phyloP scores from a whole-genome alignment of 1,139 yeast species.

The Blastobotrys proliferans region DNA sequence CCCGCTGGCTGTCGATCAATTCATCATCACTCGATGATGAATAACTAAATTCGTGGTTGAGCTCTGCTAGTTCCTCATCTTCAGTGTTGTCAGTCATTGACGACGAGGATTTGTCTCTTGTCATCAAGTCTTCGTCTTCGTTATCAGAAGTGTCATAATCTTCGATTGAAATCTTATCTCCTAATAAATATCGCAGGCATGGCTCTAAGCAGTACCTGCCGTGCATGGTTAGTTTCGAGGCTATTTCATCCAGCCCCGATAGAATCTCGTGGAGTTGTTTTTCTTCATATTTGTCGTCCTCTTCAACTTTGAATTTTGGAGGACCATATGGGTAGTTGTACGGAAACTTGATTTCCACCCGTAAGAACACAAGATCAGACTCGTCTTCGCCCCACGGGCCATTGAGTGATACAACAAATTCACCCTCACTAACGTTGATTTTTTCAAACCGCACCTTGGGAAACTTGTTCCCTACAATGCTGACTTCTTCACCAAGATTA shows the following conservation, averaged over 20 bases:
- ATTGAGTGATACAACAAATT: constrained; percentile 63
- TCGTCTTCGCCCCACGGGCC: constrained; percentile 59
- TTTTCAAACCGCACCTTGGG: constrained; percentile 83
- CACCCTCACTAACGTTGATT: constrained; percentile 84
- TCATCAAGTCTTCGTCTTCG: constrained; percentile 19
- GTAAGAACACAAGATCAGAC: constrained; percentile 61
- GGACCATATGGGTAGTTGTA: constrained; percentile 60
- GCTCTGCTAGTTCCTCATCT: constrained; percentile 16
- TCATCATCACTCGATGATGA: constrained; percentile 25
- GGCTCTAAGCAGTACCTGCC: constrained; percentile 72
- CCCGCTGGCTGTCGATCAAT: constrained; percentile 21
- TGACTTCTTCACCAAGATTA: constrained; percentile 86
- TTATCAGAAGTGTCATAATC: constrained; percentile 20
- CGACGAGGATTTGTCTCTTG: background rate
- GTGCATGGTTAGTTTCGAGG: constrained; percentile 52
- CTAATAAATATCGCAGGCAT: constrained; percentile 71
- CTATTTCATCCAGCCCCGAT: constrained; percentile 50
- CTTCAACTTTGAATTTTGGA: constrained; percentile 68
- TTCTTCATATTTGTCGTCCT: constrained; percentile 60
- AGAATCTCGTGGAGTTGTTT: constrained; percentile 49
- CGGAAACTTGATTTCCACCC: constrained; percentile 69
- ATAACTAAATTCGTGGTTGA: constrained; percentile 15
- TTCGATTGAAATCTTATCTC: constrained; percentile 55
- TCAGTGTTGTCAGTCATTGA: constrained; percentile 3
- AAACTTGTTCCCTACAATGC: constrained; percentile 83